Conservation (phyloP, 2,329 filamentous ascomycete species). For the Truncatella angustata region DNA sequence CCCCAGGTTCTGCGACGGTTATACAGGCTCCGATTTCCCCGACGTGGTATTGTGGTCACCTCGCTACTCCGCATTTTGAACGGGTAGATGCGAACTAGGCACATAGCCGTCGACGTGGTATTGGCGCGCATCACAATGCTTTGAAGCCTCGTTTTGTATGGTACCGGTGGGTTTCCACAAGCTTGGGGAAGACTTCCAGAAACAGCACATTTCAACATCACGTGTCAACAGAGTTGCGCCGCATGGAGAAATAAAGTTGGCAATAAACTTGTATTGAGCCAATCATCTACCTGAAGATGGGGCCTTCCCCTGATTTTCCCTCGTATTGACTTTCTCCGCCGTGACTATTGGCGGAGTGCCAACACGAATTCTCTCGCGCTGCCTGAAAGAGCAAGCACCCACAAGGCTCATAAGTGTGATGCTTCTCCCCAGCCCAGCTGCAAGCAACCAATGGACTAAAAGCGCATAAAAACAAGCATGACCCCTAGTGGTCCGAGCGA, state of each 20-base stretch:
- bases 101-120: not conserved
- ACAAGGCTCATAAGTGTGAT: slow-evolving; percentile 13
- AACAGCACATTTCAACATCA: not conserved
- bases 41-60: not conserved
- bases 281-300: not conserved
- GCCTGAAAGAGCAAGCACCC: not conserved
- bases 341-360: not conserved
- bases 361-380: not conserved
- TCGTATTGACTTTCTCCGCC: not conserved
- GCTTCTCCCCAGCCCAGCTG: slow-evolving; percentile 1
- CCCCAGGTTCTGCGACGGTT: not conserved
- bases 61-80: not conserved
- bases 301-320: not conserved
- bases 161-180: no score
- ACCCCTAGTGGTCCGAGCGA: slow-evolving; percentile 7
- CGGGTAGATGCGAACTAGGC: not conserved
- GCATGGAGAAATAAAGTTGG: not conserved
- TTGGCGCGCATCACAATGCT: no score
- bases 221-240: no score
- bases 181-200: no score
- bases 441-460: not conserved
- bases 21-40: not conserved
- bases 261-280: slow-evolving; percentile 2
- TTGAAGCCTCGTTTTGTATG: no score
- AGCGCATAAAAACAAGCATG: not conserved